Evolutionary conservation across 2,329 filamentous ascomycete genomes (phyloP).

Genomic region (Claviceps spartinae): DNA sequence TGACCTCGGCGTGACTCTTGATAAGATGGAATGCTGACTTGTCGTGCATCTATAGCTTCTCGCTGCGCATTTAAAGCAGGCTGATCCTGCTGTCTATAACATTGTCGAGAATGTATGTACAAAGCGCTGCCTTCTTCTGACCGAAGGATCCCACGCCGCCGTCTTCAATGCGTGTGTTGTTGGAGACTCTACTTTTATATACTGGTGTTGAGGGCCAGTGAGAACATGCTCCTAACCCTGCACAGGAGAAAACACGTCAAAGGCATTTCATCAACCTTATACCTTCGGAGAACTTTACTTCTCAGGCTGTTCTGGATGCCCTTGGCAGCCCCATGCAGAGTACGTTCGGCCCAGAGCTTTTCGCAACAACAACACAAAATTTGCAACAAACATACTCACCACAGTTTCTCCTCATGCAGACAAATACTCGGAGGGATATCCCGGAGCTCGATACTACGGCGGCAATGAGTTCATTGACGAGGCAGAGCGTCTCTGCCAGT

Average conservation of each 20-base stretch:
- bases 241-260: conserved; percentile 83
- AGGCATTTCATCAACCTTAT: conserved; percentile 98
- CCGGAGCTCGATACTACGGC: conserved; percentile 89
- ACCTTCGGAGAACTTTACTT: conserved; percentile 91
- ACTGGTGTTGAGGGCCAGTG: too few species aligned
- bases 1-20: not conserved
- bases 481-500: conserved; percentile 78
- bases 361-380: not conserved
- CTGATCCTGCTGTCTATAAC: conserved; percentile 74
- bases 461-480: conserved; percentile 94
- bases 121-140: not conserved
- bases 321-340: conserved; percentile 92
- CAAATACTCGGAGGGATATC: conserved; percentile 98
- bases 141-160: not conserved
- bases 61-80: conserved; percentile 62
- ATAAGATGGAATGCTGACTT: conserved; percentile 6
- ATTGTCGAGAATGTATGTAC: conserved; percentile 72
- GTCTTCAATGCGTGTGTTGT: too few species aligned
- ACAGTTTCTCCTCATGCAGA: conserved; percentile 32
- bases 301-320: conserved; percentile 81
- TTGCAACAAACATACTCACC: not conserved
- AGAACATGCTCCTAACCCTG: not conserved
- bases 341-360: conserved; percentile 24
- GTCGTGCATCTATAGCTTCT: conserved; percentile 53
- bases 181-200: too few species aligned